phyloP scores from a whole-genome alignment of 768 basidiomycete species.

The Agrocybe praecox region DNA sequence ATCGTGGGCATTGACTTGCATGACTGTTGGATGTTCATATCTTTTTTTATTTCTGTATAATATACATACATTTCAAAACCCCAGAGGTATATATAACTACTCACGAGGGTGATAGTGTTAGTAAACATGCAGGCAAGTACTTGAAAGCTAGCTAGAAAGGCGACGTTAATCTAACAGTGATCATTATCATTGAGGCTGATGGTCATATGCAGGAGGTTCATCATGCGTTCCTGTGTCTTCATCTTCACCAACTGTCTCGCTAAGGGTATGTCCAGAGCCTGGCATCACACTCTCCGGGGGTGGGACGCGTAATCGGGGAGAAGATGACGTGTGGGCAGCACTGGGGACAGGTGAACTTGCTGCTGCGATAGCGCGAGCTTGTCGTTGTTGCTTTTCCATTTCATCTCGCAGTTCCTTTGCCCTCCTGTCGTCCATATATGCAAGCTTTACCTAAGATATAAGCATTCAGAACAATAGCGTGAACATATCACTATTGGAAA shows the following conservation, averaged over 20 bases:
- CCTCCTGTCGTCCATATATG: slow-evolving; percentile 79
- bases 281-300: slow-evolving; percentile 31
- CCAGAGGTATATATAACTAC: not conserved
- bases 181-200: not conserved
- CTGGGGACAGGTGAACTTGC: slow-evolving; percentile 12
- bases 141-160: no score
- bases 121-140: no score
- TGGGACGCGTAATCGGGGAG: slow-evolving; percentile 6
- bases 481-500: not conserved
- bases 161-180: not conserved
- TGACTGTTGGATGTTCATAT: not conserved
- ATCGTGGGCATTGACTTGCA: slow-evolving; percentile 7
- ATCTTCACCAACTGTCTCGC: slow-evolving; percentile 6
- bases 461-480: not conserved
- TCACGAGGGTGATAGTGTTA: no score
- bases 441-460: slow-evolving; percentile 64
- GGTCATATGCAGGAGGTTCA: slow-evolving; percentile 18
- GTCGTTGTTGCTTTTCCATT: slow-evolving; percentile 56
- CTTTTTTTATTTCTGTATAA: not conserved
- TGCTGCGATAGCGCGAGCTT: slow-evolving; percentile 24
- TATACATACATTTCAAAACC: slow-evolving; percentile 4
- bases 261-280: slow-evolving; percentile 38
- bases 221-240: not conserved
- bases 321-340: slow-evolving; percentile 5
- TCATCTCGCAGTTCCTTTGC: slow-evolving; percentile 55